Base-by-base conservation (phyloP, 2,329 filamentous ascomycete species). In the Exophiala spinifera region DNA sequence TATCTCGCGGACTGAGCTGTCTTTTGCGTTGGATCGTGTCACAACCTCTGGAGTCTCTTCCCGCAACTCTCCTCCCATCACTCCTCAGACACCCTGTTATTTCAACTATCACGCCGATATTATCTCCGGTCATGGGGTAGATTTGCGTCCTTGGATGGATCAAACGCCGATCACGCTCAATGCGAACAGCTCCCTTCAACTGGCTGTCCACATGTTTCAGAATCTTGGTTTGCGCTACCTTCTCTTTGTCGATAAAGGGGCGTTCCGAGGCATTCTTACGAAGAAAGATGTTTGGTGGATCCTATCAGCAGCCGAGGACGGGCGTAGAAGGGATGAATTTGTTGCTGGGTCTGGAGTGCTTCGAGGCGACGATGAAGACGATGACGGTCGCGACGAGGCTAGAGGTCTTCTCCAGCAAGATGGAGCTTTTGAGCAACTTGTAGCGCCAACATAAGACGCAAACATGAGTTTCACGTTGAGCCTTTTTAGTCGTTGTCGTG, bases 261-360 rank as follows among this genome's bases (percentile, higher is more conserved):
- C 83, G 46, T 74, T 99, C 36, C 85, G 89, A 69, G 94, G 94
- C 0, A 71, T 99, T 45, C 75, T 97, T 63, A 99, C 94, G 17
- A 97, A 97, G 77, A 99, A 99, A 76, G 94, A 99, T 72, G 86
- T 95, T 31, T 97, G 91, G 89, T 91, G 89, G 70, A 85, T 97
- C 36, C 77, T 97, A 43, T 90, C 96, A 67, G 89, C 87, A 39
- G 84, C 83, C 8, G 85, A 87, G 60, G 82, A 85, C 48, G 66
- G 70, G 37, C 64, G 62, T n/a, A 57, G 56, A 44, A 37, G 42
- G 31, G 48, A 37, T 19, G 36, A 23, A 14, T 61, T 64, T 39
- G 43, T 60, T 28, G 55, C 57, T 11, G 55, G 57, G 28, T 46
- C 57, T 37, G 62, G 58, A 44, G 43, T 57, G 11, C 49, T 62